phyloP scores from a whole-genome alignment of 225 moss, liverwort and hornwort genomes.

The Bryoerythrophyllum caledonicum region DNA sequence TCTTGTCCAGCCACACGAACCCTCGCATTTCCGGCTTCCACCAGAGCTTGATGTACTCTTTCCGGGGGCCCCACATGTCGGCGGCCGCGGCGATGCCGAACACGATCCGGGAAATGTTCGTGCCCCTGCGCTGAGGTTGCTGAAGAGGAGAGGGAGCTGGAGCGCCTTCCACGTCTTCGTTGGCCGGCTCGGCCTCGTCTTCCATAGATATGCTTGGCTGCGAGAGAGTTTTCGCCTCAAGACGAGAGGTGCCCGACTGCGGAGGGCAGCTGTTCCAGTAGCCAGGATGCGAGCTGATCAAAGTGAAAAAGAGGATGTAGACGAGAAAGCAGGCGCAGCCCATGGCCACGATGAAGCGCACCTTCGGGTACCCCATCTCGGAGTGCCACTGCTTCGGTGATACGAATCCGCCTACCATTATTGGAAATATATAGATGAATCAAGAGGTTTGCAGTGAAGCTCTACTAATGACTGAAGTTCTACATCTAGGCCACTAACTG shows the following conservation, averaged over 20 bases:
- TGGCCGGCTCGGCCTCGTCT: neutral
- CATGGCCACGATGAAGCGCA: conserved; percentile 36
- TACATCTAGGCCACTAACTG: neutral
- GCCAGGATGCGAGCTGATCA: conserved; percentile 38
- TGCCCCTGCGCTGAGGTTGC: neutral
- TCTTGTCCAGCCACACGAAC: conserved; percentile 44
- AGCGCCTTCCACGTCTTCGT: neutral
- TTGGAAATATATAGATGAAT: too few species aligned
- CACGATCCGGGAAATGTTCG: conserved; percentile 41
- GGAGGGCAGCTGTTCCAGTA: conserved; percentile 43
- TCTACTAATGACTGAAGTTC: neutral
- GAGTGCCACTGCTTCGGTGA: conserved; percentile 23
- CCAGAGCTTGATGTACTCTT: conserved; percentile 50
- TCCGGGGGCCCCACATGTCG: conserved; percentile 47
- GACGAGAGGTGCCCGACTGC: conserved; percentile 16
- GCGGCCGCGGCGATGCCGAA: conserved; percentile 60
- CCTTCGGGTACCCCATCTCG: conserved; percentile 31
- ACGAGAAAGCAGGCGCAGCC: conserved; percentile 47
- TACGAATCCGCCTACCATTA: conserved; percentile 26
- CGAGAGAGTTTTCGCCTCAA: neutral
- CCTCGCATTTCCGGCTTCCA: conserved; percentile 51
- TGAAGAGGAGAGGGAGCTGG: neutral
- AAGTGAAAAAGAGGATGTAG: conserved; percentile 41
- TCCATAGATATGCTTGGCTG: neutral
- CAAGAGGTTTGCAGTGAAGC: neutral